Conservation (phyloP, 202 grass and related monocot genomes). For the Setaria italica region DNA sequence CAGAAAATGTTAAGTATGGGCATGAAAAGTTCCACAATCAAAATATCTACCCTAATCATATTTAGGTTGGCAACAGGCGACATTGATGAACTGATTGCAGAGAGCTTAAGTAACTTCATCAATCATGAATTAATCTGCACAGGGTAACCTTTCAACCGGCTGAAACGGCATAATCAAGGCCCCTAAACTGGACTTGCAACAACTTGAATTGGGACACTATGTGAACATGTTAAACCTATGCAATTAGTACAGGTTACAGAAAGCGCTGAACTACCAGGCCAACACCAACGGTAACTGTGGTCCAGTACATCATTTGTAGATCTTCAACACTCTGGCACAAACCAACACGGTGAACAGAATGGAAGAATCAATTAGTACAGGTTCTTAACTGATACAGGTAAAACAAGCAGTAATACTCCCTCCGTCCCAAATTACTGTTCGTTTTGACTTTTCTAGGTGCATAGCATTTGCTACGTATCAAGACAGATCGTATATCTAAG, state of each 20-base stretch:
- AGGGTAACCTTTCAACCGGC: slow-evolving; percentile 39
- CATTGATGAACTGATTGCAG: slow-evolving; percentile 25
- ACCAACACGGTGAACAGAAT: background rate
- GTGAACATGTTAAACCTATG: slow-evolving; percentile 7
- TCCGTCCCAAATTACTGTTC: too few relatives aligned
- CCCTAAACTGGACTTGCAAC: slow-evolving; percentile 41
- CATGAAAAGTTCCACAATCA: background rate
- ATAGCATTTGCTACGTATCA: too few relatives aligned
- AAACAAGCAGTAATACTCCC: background rate
- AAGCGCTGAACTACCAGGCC: background rate
- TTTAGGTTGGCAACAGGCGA: slow-evolving; percentile 19
- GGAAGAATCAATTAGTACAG: background rate
- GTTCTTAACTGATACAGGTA: slow-evolving; percentile 9
- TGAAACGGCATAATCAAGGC: slow-evolving; percentile 32
- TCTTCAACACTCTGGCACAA: slow-evolving; percentile 4
- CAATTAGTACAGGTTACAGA: too few relatives aligned
- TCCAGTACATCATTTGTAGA: slow-evolving; percentile 15
- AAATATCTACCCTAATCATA: background rate
- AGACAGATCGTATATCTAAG: too few relatives aligned
- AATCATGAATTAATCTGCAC: slow-evolving; percentile 31
- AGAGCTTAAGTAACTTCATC: slow-evolving; percentile 23
- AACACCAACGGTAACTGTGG: slow-evolving; percentile 21
- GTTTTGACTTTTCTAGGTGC: too few relatives aligned
- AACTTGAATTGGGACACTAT: slow-evolving; percentile 24
- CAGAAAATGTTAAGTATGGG: background rate